Evolutionary conservation across 73 alveolate genomes (phyloP).

Genomic region (Paramecium primaurelia): DNA sequence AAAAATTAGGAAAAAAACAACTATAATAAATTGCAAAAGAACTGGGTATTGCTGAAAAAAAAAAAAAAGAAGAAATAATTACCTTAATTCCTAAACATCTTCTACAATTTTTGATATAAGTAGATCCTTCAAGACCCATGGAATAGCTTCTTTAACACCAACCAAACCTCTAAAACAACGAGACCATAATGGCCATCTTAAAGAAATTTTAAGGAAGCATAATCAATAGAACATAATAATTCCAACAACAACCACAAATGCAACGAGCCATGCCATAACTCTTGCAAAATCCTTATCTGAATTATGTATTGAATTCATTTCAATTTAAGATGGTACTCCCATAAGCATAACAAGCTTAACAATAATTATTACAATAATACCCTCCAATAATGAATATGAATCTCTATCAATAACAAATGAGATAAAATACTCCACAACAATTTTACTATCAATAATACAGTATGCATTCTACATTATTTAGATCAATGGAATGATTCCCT

Average conservation of each 20-base stretch:
- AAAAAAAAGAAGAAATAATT: conserved; percentile 9
- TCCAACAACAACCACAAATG: neutral
- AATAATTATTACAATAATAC: neutral
- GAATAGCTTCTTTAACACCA: neutral
- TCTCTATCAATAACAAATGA: neutral
- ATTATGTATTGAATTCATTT: neutral
- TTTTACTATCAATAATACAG: neutral
- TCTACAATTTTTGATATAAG: neutral
- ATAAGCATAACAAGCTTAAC: neutral
- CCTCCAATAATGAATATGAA: neutral
- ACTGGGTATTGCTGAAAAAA: neutral
- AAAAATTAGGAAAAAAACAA: neutral
- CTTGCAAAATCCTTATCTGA: neutral
- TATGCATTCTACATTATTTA: neutral
- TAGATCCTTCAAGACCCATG: neutral
- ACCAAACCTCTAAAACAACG: neutral
- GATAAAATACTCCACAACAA: neutral
- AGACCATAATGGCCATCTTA: neutral
- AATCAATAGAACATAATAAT: neutral
- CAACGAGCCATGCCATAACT: neutral
- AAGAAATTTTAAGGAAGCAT: neutral
- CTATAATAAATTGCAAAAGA: conserved; percentile 45
- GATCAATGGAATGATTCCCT: neutral
- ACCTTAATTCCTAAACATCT: neutral
- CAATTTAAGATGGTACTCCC: neutral